A percentile compares a stretch with the other conserved stretches of the same genome.
These are phyloP conservation scores for Mucor racemosus DNA, from an alignment of 371 early-diverging fungal genomes.

Conservation along the genomic window DNA sequence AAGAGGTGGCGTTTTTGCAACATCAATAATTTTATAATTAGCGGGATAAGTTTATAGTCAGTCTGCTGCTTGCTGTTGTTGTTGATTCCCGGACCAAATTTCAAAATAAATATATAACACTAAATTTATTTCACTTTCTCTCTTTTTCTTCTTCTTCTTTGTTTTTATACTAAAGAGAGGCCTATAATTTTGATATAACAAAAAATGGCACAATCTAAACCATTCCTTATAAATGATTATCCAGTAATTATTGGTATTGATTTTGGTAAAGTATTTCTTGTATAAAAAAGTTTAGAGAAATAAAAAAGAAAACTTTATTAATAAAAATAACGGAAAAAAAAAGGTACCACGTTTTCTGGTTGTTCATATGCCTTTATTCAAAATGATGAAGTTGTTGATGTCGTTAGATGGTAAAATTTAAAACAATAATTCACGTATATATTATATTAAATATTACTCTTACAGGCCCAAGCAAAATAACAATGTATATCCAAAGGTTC, in stretches of 20 bases:
- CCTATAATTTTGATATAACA: neutral
- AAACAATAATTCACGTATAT: neutral
- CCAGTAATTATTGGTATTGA: conserved; percentile 55
- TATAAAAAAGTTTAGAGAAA: no score
- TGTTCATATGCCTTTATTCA: conserved; percentile 55
- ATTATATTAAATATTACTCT: neutral
- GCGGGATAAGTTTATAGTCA: neutral
- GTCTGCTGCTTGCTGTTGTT: neutral
- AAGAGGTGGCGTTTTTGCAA: conserved; percentile 14
- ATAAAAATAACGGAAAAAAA: neutral
- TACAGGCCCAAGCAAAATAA: conserved; percentile 63
- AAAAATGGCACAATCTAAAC: conserved; percentile 37
- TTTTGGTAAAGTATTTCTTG: conserved; percentile 53
- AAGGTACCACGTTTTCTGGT: conserved; percentile 56
- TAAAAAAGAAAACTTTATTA: neutral
- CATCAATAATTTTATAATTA: neutral
- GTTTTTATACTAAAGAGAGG: neutral
- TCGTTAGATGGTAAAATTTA: conserved; percentile 55
- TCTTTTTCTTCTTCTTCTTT: conserved; percentile 10
- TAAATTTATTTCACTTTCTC: conserved; percentile 9
- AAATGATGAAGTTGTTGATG: conserved; percentile 65
- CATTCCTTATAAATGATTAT: conserved; percentile 45
- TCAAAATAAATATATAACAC: neutral
- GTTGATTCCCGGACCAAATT: conserved; percentile 4
- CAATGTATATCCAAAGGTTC: conserved; percentile 61